Evolutionary conservation across 306 rosid genomes (phyloP).

Genomic region (Adenanthera pavonina): DNA sequence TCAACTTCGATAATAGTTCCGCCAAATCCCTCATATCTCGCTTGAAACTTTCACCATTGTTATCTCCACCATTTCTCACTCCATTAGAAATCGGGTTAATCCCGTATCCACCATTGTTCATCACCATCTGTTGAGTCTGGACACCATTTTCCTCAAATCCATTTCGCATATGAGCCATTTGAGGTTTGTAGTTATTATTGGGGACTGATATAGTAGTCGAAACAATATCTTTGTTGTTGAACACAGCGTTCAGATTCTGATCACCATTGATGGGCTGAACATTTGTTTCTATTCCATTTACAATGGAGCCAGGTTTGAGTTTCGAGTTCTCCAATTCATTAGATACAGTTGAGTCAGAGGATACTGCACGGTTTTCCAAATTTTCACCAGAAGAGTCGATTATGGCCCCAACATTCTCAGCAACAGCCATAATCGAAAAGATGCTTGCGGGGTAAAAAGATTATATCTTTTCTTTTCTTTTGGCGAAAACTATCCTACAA

Average conservation of each 20-base stretch:
- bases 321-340: slow-evolving; percentile 69
- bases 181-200: slow-evolving; percentile 53
- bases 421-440: slow-evolving; percentile 79
- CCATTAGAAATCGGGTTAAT: slow-evolving; percentile 54
- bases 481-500: slow-evolving; percentile 32
- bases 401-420: slow-evolving; percentile 75
- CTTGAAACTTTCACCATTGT: slow-evolving; percentile 64
- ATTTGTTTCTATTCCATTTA: slow-evolving; percentile 45
- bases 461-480: slow-evolving; percentile 28
- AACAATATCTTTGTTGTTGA: slow-evolving; percentile 50
- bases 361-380: slow-evolving; percentile 62
- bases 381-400: slow-evolving; percentile 57
- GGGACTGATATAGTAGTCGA: slow-evolving; percentile 50
- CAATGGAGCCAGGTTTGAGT: slow-evolving; percentile 53
- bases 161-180: slow-evolving; percentile 65
- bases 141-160: slow-evolving; percentile 68
- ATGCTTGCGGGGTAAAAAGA: slow-evolving; percentile 23
- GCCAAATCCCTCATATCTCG: slow-evolving; percentile 95
- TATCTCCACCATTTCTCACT: slow-evolving; percentile 53
- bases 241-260: slow-evolving; percentile 56
- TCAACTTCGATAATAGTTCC: slow-evolving; percentile 86
- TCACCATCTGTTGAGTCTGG: slow-evolving; percentile 55
- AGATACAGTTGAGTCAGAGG: slow-evolving; percentile 52
- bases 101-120: slow-evolving; percentile 60
- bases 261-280: slow-evolving; percentile 52